These are phyloP conservation scores for Naganishia sp. DNA, from an alignment of 1,284 basidiomycete genomes.

Conservation along the genomic window DNA sequence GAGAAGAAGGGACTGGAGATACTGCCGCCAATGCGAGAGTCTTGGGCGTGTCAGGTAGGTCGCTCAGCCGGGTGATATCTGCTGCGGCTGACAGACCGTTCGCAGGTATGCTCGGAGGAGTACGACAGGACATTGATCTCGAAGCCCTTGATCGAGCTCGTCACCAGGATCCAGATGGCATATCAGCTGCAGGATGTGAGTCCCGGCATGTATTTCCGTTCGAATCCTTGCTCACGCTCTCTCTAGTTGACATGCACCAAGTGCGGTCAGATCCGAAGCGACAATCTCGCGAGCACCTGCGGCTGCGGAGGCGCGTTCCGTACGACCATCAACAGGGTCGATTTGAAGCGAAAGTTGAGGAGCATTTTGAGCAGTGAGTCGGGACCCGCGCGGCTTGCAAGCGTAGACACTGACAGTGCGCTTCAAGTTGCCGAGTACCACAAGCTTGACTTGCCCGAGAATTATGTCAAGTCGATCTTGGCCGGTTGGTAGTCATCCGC, in stretches of 20 bases:
- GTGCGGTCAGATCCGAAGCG: slow-evolving; percentile 83
- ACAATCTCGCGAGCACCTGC: slow-evolving; percentile 83
- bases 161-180: slow-evolving; percentile 69
- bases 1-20: slow-evolving; percentile 41
- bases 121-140: slow-evolving; percentile 87
- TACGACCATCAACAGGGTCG: slow-evolving; percentile 68
- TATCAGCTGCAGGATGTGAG: slow-evolving; percentile 87
- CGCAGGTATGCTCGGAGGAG: slow-evolving; percentile 54
- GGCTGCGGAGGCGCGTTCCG: slow-evolving; percentile 82
- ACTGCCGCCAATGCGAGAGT: slow-evolving; percentile 52
- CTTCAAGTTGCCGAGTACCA: slow-evolving; percentile 50
- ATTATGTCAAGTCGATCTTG: slow-evolving; percentile 47
- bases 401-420: background rate
- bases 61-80: background rate
- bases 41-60: slow-evolving; percentile 54
- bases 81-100: background rate
- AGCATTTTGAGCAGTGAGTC: slow-evolving; percentile 66
- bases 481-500: slow-evolving; percentile 39
- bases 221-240: background rate
- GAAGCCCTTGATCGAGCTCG: slow-evolving; percentile 75
- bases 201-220: background rate
- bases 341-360: slow-evolving; percentile 67
- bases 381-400: too few species aligned
- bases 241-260: slow-evolving; percentile 64
- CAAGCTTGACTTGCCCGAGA: slow-evolving; percentile 46